These are phyloP conservation scores for Reutealis trisperma DNA, from an alignment of 345 rosid genomes.

Conservation along the genomic window DNA sequence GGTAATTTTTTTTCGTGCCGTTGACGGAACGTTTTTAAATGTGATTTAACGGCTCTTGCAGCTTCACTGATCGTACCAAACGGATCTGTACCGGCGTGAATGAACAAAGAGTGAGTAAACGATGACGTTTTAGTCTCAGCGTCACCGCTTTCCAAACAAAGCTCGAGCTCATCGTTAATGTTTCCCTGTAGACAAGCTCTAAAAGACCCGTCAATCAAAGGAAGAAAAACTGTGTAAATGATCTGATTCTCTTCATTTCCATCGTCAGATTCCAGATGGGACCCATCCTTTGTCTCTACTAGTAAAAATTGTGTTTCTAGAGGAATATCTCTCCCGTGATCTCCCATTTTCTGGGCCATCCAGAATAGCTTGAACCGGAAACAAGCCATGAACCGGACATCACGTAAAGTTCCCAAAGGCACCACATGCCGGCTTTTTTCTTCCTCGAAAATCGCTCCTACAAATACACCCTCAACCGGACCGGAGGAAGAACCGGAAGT, in stretches of 20 bases:
- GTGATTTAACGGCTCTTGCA: constrained; percentile 59
- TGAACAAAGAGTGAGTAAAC: constrained; percentile 60
- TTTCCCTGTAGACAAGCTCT: constrained; percentile 81
- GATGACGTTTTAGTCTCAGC: constrained; percentile 58
- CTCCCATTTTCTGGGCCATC: constrained; percentile 98
- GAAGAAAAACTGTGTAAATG: constrained; percentile 83
- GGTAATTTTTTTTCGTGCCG: constrained; percentile 91
- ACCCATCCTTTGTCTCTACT: constrained; percentile 70
- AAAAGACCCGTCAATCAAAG: constrained; percentile 79
- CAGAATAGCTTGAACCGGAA: constrained; percentile 96
- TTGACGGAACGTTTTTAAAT: constrained; percentile 75
- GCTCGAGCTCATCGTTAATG: constrained; percentile 64
- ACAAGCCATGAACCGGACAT: constrained; percentile 87
- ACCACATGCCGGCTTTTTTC: constrained; percentile 67
- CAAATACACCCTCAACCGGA: constrained; percentile 70
- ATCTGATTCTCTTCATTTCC: constrained; percentile 60
- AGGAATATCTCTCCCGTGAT: constrained; percentile 69
- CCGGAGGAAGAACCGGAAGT: constrained; percentile 66
- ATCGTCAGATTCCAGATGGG: constrained; percentile 63
- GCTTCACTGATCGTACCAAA: constrained; percentile 74
- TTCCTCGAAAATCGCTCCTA: constrained; percentile 67
- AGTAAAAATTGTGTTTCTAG: constrained; percentile 85
- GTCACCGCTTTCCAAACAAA: constrained; percentile 95
- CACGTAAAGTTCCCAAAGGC: constrained; percentile 60
- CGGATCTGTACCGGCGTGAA: constrained; percentile 85